phyloP scores from a whole-genome alignment of 805 yeast genomes.

The Kuraishia borneana region DNA sequence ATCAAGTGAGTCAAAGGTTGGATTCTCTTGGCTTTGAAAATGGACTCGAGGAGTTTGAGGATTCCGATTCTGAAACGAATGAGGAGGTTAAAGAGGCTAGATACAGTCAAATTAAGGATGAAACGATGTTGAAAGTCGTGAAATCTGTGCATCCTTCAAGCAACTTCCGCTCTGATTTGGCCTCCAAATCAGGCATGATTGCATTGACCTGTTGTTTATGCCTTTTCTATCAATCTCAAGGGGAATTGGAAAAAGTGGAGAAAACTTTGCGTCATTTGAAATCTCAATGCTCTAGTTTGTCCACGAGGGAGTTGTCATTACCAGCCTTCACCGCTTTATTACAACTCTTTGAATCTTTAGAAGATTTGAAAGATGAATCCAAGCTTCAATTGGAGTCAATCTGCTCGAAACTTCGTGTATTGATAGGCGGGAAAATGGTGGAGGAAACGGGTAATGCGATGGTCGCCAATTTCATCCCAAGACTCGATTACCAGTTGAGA shows the following conservation, averaged over 20 bases:
- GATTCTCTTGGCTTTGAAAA: slow-evolving; percentile 9
- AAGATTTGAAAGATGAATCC: slow-evolving; percentile 7
- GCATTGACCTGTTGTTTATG: slow-evolving; percentile 18
- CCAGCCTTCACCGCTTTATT: slow-evolving; percentile 16
- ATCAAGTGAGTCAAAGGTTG: slow-evolving; percentile 10
- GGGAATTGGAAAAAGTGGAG: slow-evolving; percentile 10
- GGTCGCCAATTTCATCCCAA: slow-evolving; percentile 1
- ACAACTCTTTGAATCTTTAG: slow-evolving; percentile 7
- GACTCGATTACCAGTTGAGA: slow-evolving; percentile 15
- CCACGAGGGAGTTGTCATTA: slow-evolving; percentile 6
- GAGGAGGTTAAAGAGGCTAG: slow-evolving; percentile 6
- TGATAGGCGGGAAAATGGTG: slow-evolving; percentile 7
- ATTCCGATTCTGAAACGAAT: background rate
- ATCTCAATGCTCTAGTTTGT: background rate
- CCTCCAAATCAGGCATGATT: slow-evolving; percentile 3
- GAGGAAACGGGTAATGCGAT: background rate
- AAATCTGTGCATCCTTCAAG: background rate
- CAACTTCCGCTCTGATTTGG: background rate
- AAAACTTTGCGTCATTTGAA: slow-evolving; percentile 14
- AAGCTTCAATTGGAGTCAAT: slow-evolving; percentile 11
- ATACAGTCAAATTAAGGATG: background rate
- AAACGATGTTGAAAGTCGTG: background rate
- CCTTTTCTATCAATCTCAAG: slow-evolving; percentile 13
- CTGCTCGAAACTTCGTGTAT: slow-evolving; percentile 12
- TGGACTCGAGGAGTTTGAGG: background rate